phyloP scores from a whole-genome alignment of 2,329 filamentous ascomycete species.

The Epichloe amarillans region DNA sequence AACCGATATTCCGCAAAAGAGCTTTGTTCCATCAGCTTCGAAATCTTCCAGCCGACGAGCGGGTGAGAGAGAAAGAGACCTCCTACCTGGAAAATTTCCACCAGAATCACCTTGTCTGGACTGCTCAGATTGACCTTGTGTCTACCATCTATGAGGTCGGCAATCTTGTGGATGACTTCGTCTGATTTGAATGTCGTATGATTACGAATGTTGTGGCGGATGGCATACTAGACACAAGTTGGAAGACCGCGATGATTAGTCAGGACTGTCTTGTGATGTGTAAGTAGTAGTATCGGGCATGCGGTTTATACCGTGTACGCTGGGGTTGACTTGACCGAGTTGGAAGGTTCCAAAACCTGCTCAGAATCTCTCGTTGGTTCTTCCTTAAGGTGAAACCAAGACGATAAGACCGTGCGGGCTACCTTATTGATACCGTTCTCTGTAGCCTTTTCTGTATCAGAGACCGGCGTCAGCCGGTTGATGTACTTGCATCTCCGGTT shows the following conservation, averaged over 20 bases:
- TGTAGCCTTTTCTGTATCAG: constrained; percentile 48
- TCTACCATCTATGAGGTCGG: constrained; percentile 46
- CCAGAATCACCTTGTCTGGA: constrained; percentile 67
- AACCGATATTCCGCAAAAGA: constrained; percentile 66
- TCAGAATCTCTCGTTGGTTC: constrained; percentile 9
- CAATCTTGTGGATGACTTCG: constrained; percentile 58
- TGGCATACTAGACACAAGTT: constrained; percentile 52
- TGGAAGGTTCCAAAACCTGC: background rate
- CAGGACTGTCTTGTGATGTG: background rate
- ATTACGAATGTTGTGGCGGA: constrained; percentile 64
- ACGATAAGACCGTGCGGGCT: constrained; percentile 46
- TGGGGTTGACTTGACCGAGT: constrained; percentile 7
- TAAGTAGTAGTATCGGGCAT: background rate
- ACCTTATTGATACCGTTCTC: constrained; percentile 54
- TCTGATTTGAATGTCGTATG: constrained; percentile 56
- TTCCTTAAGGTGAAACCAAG: constrained; percentile 42
- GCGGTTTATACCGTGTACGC: constrained; percentile 28
- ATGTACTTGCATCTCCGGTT: constrained; percentile 41
- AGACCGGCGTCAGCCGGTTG: constrained; percentile 42
- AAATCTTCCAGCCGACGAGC: background rate
- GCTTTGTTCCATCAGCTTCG: constrained; percentile 29
- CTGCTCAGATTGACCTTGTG: constrained; percentile 67
- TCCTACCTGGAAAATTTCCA: constrained; percentile 68
- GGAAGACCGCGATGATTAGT: background rate
- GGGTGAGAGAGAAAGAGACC: constrained; percentile 4